Base-by-base conservation (phyloP, 2,329 filamentous ascomycete species). In the Phoma sp. region DNA sequence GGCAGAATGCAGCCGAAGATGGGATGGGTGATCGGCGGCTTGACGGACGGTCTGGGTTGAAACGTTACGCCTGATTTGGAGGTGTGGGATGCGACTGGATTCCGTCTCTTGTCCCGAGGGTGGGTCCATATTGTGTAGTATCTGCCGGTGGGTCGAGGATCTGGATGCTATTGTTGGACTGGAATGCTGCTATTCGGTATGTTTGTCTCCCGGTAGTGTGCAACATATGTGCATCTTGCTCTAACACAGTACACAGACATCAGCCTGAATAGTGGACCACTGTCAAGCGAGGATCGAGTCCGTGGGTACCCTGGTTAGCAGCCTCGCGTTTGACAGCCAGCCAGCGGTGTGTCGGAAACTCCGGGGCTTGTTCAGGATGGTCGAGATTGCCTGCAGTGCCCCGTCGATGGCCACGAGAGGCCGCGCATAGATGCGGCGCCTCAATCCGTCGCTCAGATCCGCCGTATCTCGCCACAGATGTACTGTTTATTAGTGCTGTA, bases 371-470 rank as follows among this genome's bases (percentile, higher is more conserved):
- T 32, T 39, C 36, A 36, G 18, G 25, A 38, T 20, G 34, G 45
- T 47, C 26, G 20, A 11, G 37, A 18, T 18, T 18, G 12, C 7
- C 30, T 15, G 18, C 21, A 7, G 11, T 42, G 20, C 25, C 20
- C 48, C 40, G 48, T 7, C n/a, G 21, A 21, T 40, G 28, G 34
- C 42, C 37, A 28, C 25, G 20, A 38, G 23, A 17, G 18, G 43
- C 26, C n/a, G 34, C 46, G 45, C 51, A 45, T 49, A 49, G 45
- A 45, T 23, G 34, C 51, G 45, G 51, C 23, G 34, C 28, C 20
- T 43, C 33, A 17, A 18, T 21, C 14, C 7, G 32, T 34, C 45
- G 17, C 36, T 18, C 20, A 37, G 9, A 15, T 33, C 23, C 28
- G 33, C 28, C 39, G 15, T 20, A 33, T 20, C 17, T 53, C 30